Evolutionary conservation across 2,329 filamentous ascomycete species (phyloP).

Genomic region (Zymoseptoria passerinii): DNA sequence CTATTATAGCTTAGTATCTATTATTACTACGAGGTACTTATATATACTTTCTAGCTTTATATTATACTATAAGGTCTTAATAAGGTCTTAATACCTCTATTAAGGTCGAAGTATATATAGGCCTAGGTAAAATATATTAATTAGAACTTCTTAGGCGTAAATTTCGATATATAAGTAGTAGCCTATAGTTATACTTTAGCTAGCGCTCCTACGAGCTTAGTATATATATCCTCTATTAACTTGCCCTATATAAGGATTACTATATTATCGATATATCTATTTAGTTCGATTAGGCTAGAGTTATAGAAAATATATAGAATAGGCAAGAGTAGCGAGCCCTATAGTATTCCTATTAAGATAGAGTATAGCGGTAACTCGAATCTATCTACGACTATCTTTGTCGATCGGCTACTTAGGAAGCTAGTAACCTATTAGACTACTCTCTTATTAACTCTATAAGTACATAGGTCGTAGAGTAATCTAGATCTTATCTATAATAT

Average conservation of each 20-base stretch:
- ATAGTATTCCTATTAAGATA: not conserved
- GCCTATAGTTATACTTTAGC: not conserved
- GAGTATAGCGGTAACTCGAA: not conserved
- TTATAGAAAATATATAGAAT: constrained; percentile 1
- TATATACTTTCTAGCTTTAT: not conserved
- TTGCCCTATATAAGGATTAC: not conserved
- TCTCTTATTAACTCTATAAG: not conserved
- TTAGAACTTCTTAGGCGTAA: constrained; percentile 1
- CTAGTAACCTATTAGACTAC: not conserved
- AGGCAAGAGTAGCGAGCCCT: not conserved
- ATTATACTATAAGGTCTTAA: constrained; percentile 3
- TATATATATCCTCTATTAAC: not conserved
- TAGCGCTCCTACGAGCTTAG: not conserved
- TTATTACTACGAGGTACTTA: constrained; percentile 2
- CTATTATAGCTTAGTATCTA: constrained; percentile 4
- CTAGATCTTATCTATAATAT: constrained; percentile 23
- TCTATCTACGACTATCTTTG: not conserved
- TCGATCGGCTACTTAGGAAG: not conserved
- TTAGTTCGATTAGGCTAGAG: not conserved
- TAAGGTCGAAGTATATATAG: not conserved
- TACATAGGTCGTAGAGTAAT: not conserved
- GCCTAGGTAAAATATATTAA: not conserved
- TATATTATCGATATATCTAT: constrained; percentile 1
- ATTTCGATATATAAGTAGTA: constrained; percentile 2
- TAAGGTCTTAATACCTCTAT: constrained; percentile 1